Base-by-base conservation (phyloP, 2,329 filamentous ascomycete species). In the Penicillium sp. region DNA sequence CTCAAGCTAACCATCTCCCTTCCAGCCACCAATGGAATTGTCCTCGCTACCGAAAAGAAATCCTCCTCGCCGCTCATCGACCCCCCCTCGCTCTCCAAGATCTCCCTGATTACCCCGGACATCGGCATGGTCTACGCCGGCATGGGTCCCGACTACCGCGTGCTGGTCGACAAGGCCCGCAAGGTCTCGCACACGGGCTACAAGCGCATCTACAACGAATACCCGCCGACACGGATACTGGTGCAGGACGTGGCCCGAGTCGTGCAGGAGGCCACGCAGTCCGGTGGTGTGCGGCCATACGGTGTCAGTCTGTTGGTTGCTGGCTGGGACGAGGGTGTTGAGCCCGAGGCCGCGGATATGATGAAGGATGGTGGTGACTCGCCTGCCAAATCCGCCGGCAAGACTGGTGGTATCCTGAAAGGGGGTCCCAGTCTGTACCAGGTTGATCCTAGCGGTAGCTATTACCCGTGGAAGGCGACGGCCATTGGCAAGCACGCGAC, bases 171-270 rank as follows among this genome's bases (percentile, higher is more conserved):
- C 85, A 94, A 93, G 81, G 95, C 95, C 72, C 93, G 95, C 77
- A 99, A 98, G 82, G 95, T 97, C 70, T 97, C 93, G 60, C 95
- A 99, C 83, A 96, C 95, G 53, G 91, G 89, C 79, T 99, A 99
- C 89, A 99, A 99, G 88, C 92, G 95, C 80, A 93, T 99, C 84
- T 99, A 99, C 86, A 99, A 99, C 83, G 95, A 99, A 83, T 99
- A 99, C 83, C 95, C 95, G n/a, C 95, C 95, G 6, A 99, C 95
- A 60, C 89, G 95, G 79, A 99, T 99, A 90, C 87, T 99, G 82
- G 95, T 99, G 60, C 95, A 99, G 82, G 95, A 99, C 75, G 93
- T 99, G 61, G 95, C 95, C 63, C 88, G 93, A 68, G 94, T 98
- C 70, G 97, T 99, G 90, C 95, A 99, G 82, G 95, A 99, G 82